Evolutionary conservation across 495 filamentous ascomycete species (phyloP).

Genomic region (Penicillium chermesinum): DNA sequence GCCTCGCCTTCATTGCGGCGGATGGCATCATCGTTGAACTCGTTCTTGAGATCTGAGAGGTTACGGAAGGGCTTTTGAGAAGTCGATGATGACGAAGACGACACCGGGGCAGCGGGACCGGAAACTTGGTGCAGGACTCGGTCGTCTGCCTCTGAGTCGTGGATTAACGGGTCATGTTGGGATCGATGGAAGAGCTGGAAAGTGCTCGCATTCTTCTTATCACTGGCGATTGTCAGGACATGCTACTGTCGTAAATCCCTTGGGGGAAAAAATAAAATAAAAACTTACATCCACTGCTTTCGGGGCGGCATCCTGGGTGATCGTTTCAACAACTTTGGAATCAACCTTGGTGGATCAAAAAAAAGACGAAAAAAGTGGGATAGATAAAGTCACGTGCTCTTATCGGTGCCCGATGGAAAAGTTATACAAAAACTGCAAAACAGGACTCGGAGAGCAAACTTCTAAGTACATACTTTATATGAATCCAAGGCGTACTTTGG

Average conservation of each 20-base stretch:
- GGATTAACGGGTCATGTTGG: constrained; percentile 92
- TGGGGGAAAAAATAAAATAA: too few relatives aligned
- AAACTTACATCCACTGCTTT: constrained; percentile 85
- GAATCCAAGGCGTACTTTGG: too few relatives aligned
- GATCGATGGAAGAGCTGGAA: constrained; percentile 93
- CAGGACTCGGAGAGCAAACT: neutral
- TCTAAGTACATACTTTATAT: neutral
- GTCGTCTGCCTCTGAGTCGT: constrained; percentile 74
- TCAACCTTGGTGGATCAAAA: constrained; percentile 15
- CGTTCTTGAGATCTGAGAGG: constrained; percentile 67
- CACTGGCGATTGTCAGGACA: constrained; percentile 44
- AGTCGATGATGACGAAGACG: constrained; percentile 21
- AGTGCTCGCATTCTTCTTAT: constrained; percentile 89
- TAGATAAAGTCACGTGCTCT: constrained; percentile 36
- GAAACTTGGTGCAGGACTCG: constrained; percentile 64
- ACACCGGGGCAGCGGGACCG: constrained; percentile 24
- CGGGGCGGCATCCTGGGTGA: constrained; percentile 60
- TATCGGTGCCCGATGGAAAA: constrained; percentile 23
- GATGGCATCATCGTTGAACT: constrained; percentile 64
- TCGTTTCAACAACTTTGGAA: neutral
- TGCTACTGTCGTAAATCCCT: neutral
- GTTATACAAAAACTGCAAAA: neutral
- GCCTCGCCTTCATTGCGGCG: constrained; percentile 94
- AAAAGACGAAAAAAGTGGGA: constrained; percentile 33
- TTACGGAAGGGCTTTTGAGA: constrained; percentile 40